Base-by-base conservation (phyloP, 2,329 filamentous ascomycete species). In the Aureobasidium sp. region DNA sequence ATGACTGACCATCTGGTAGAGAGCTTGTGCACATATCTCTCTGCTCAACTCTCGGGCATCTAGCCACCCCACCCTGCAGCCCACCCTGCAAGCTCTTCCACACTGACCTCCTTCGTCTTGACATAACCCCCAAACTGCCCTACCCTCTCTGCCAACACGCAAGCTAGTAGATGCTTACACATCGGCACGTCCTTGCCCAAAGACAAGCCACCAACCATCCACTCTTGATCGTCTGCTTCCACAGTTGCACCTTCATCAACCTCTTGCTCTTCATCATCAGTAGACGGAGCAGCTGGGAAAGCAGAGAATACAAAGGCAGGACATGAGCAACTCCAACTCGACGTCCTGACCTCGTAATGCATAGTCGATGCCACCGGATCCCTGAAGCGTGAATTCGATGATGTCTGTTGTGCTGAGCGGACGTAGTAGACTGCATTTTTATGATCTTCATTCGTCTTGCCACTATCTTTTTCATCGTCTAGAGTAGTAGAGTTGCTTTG, bases 101-200 rank as follows among this genome's bases (percentile, higher is more conserved):
- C 79, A 27, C 79, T 77, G 17, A 88, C 80, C 44, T 70, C 69
- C 68, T 77, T 79, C 67, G 82, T 79, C 62, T 82, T 79, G 17
- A 88, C 79, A 67, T 82, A 83, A 0, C 69, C 68, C 5, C 79
- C 81, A 66, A 94, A 81, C 31, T 85, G 72, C 3, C 71, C 71
- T 77, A 89, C 92, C 50, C 80, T 78, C 71, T 90, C 86, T 6
- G 81, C 86, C 61, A 97, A 73, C 44, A 93, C 75, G 72, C 90
- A 95, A 1, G 93, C 93, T 17, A 97, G 81, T 5, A 97, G 74
- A 74, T 99, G 93, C 76, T 97, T 97, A 73, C 93, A 99, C 75
- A 89, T 68, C 6, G 81, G 80, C 60, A 62, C 81, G 76, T 40
- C 74, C 70, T 4, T 66, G 33, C 60, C 72, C 67, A 52, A 74